These are phyloP conservation scores for Stagonosporopsis cucurbitacearum DNA, from an alignment of 2,329 filamentous ascomycete species.

Conservation along the genomic window DNA sequence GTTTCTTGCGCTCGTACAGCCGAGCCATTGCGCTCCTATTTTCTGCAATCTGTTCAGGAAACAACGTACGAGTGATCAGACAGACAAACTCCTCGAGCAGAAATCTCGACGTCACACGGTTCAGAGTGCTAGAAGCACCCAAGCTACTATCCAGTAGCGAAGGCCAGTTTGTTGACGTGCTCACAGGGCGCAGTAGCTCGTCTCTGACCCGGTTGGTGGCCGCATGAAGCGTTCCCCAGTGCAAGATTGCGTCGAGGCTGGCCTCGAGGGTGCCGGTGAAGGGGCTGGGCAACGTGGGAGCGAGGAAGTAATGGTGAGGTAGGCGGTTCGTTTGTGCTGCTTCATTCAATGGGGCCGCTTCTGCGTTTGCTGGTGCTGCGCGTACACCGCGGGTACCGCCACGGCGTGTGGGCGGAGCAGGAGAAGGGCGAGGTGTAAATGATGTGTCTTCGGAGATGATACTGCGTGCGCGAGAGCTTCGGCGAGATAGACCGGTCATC, in stretches of 20 bases:
- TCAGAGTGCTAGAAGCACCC: neutral
- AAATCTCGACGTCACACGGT: neutral
- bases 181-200: conserved; percentile 14
- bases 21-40: conserved; percentile 28
- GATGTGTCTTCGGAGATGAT: conserved; percentile 4
- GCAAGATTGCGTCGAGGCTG: conserved; percentile 31
- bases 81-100: conserved; percentile 32
- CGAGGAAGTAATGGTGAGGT: conserved; percentile 24
- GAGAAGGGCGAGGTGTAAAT: conserved; percentile 2
- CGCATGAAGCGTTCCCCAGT: conserved; percentile 8
- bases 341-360: neutral
- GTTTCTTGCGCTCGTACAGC: conserved; percentile 31
- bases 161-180: conserved; percentile 23
- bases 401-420: neutral
- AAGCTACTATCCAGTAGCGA: conserved; percentile 8
- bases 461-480: conserved; percentile 14
- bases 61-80: conserved; percentile 31
- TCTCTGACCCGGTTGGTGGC: conserved; percentile 5
- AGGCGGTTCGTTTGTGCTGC: neutral
- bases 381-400: neutral
- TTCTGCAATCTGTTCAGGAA: conserved; percentile 37
- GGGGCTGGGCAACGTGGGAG: conserved; percentile 32
- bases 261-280: conserved; percentile 32
- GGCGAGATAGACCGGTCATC: conserved; percentile 3
- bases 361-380: neutral